Conservation (phyloP, 164 flowering plant genomes). For the Vitis labrusca region DNA sequence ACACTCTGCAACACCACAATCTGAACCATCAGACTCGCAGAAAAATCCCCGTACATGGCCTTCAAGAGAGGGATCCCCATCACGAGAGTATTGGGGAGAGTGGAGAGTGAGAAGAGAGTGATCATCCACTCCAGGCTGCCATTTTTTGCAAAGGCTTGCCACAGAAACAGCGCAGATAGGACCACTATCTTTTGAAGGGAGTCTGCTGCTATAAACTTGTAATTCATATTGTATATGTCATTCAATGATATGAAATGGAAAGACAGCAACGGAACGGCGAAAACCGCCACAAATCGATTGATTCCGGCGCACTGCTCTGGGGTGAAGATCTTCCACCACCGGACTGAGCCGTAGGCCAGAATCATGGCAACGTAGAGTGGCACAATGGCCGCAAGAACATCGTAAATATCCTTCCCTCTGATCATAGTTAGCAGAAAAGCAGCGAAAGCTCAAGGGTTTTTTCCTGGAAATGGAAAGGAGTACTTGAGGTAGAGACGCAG, state of each 20-base stretch:
- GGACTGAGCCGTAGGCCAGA: conserved; percentile 86
- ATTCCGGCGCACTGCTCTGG: conserved; percentile 97
- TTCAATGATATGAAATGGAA: conserved; percentile 92
- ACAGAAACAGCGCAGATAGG: conserved; percentile 62
- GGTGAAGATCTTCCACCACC: conserved; percentile 96
- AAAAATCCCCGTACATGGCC: conserved; percentile 90
- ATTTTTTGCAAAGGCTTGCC: conserved; percentile 52
- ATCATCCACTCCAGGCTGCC: conserved; percentile 82
- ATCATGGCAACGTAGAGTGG: conserved; percentile 94
- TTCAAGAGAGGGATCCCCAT: conserved; percentile 89
- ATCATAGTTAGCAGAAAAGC: conserved; percentile 44
- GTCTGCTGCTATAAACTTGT: conserved; percentile 87
- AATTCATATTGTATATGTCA: conserved; percentile 83
- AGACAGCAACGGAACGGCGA: conserved; percentile 89
- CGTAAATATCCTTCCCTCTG: conserved; percentile 76
- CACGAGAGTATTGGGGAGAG: conserved; percentile 93
- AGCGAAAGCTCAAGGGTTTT: too few species aligned
- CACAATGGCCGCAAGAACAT: conserved; percentile 73
- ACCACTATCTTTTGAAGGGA: conserved; percentile 76
- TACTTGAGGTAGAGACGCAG: too few species aligned
- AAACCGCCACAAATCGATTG: conserved; percentile 91
- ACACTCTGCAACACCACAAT: conserved; percentile 86
- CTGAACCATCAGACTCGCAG: conserved; percentile 83
- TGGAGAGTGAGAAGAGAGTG: conserved; percentile 86
- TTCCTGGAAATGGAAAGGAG: neutral